Base-by-base conservation (phyloP, 768 basidiomycete genomes). In the Pluteus cervinus region DNA sequence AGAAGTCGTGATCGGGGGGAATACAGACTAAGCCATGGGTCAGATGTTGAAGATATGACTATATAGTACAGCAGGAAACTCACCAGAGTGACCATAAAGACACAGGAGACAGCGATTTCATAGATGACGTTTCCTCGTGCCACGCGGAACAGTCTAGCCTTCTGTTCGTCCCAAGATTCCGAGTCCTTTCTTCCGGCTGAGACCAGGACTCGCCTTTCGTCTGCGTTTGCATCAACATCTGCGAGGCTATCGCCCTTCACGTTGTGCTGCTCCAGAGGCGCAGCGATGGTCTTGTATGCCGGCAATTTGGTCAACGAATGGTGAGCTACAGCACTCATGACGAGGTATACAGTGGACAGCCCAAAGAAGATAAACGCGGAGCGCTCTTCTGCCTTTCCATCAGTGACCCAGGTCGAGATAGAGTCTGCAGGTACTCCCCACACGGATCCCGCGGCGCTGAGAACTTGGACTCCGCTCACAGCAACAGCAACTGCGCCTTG, bases 401-500 rank as follows among this genome's bases (percentile, higher is more conserved):
- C 61, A 34, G 51, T 49, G n/a, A 53, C 46, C 37, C 54, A 46
- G 42, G 51, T 44, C n/a, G 48, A 25, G 14, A 54, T 45, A 3
- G 45, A 4, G 22, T 58, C 53, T 20, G 48, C 51, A 6, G 73
- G 50, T 24, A 61, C 58, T 9, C 65, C 63, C 64, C 65, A 68
- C 11, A 85, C 61, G 7, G 81, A 81, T 2, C 73, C 61, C 1
- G 67, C 56, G 7, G 82, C 71, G 41, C 86, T 79, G 23, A 79
- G 43, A 6, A 90, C 71, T 50, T 92, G 88, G 0, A 89, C 79
- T 1, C 68, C 63, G 36, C 87, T 88, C 44, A 92, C 79, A 1
- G 76, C 79, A 9, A 93, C 86, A 0, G 81, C 91, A 2, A 91
- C 76, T 0, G 84, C 86, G 1, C 85, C 90, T 58, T 92, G 87